These are phyloP conservation scores for Colletotrichum incanum DNA, from an alignment of 2,329 filamentous ascomycete species.

Conservation along the genomic window DNA sequence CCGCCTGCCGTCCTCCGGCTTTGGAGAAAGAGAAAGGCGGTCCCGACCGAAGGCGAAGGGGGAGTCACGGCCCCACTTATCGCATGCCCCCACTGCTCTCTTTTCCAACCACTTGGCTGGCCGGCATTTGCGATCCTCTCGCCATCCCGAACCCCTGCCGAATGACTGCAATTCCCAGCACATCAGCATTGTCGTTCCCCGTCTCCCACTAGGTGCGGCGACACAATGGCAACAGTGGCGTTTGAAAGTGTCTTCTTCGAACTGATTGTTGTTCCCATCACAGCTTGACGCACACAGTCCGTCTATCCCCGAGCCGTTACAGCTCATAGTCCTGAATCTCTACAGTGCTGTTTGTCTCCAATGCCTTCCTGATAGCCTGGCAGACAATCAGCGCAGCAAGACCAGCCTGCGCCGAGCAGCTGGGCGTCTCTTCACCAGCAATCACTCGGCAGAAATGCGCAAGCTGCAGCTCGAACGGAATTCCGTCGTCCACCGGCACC, in stretches of 20 bases:
- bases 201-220: too few relatives aligned
- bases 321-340: slow-evolving; percentile 43
- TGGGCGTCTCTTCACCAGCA: slow-evolving; percentile 57
- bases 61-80: neutral
- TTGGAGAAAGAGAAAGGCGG: neutral
- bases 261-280: neutral
- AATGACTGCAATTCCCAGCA: neutral
- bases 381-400: slow-evolving; percentile 67
- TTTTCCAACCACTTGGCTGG: neutral
- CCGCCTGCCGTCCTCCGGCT: neutral
- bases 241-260: neutral
- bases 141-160: too few relatives aligned
- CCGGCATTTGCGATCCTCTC: neutral
- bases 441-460: slow-evolving; percentile 67
- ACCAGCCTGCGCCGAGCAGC: slow-evolving; percentile 65
- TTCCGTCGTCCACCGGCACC: slow-evolving; percentile 42
- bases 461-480: slow-evolving; percentile 68
- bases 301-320: neutral
- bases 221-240: neutral
- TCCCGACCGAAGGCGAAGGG: neutral
- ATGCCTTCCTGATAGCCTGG: slow-evolving; percentile 63
- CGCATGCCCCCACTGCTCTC: neutral
- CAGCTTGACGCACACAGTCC: too few relatives aligned
- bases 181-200: too few relatives aligned
- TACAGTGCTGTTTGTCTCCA: slow-evolving; percentile 52